These are phyloP conservation scores for Ganoderma multipileum DNA, from an alignment of 1,284 basidiomycete genomes.

Conservation along the genomic window DNA sequence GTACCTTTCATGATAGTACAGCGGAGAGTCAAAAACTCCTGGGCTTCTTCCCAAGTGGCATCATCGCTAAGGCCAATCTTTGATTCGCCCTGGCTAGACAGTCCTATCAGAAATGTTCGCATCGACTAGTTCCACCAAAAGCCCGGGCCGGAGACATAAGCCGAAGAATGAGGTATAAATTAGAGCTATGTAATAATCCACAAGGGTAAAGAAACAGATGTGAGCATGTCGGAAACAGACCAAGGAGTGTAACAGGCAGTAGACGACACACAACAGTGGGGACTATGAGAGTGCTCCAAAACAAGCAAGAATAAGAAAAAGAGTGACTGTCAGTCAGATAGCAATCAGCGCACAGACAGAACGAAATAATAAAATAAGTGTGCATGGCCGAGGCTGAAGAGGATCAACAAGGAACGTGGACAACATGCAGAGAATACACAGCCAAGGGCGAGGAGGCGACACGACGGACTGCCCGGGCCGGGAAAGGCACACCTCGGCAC, in stretches of 20 bases:
- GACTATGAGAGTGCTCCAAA: not conserved
- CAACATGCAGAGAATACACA: not conserved
- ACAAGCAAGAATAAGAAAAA: not conserved
- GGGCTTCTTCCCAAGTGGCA: too few species aligned
- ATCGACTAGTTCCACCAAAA: not conserved
- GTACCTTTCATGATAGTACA: not conserved
- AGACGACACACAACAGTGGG: conserved; percentile 4
- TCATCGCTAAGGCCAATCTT: too few species aligned
- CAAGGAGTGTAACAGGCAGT: conserved; percentile 2
- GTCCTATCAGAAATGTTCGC: not conserved
- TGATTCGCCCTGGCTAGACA: not conserved
- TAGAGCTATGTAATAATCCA: conserved; percentile 26
- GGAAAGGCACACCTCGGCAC: not conserved
- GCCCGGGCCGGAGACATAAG: not conserved
- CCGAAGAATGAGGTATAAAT: conserved; percentile 22
- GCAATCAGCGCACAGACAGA: not conserved
- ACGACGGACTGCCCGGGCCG: not conserved
- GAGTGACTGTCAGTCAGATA: not conserved
- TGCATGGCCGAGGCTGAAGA: not conserved
- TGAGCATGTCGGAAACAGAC: conserved; percentile 15
- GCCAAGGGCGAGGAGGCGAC: not conserved
- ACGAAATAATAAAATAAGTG: not conserved
- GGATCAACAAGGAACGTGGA: not conserved
- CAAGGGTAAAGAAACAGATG: conserved; percentile 25
- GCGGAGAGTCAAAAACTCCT: not conserved